Evolutionary conservation across 257 asterid species (phyloP).

Genomic region (Ophiorrhiza pumila): DNA sequence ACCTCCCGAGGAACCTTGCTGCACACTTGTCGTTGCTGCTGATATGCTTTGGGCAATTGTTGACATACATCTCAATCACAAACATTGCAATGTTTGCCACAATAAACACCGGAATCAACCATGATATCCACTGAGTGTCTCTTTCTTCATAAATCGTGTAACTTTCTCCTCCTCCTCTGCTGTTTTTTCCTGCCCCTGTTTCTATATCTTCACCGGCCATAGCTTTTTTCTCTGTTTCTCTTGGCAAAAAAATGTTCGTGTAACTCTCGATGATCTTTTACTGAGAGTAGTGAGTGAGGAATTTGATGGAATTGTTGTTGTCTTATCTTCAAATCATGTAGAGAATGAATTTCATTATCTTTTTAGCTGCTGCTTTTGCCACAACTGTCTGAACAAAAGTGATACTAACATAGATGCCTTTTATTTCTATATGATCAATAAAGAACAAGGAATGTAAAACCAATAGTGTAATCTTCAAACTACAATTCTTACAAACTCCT

Average conservation of each 20-base stretch:
- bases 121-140: slow-evolving; percentile 62
- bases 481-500: no score
- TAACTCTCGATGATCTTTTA: background rate
- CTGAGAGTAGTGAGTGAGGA: background rate
- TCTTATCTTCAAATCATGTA: no score
- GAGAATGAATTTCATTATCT: no score
- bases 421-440: no score
- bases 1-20: slow-evolving; percentile 66
- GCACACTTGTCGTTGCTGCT: slow-evolving; percentile 38
- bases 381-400: no score
- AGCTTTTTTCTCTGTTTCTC: background rate
- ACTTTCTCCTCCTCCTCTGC: slow-evolving; percentile 14
- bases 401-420: no score
- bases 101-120: slow-evolving; percentile 73
- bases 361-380: no score
- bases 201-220: slow-evolving; percentile 64
- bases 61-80: slow-evolving; percentile 61
- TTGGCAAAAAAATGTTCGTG: background rate
- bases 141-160: slow-evolving; percentile 29
- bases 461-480: no score
- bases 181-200: slow-evolving; percentile 41
- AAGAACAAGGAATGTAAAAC: no score
- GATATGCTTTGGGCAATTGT: slow-evolving; percentile 59
- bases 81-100: slow-evolving; percentile 60
- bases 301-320: background rate